A percentile compares a stretch with the other conserved stretches of the same genome.
Evolutionary conservation across 495 filamentous ascomycete species (phyloP).

Genomic region (Extremus antarcticus): DNA sequence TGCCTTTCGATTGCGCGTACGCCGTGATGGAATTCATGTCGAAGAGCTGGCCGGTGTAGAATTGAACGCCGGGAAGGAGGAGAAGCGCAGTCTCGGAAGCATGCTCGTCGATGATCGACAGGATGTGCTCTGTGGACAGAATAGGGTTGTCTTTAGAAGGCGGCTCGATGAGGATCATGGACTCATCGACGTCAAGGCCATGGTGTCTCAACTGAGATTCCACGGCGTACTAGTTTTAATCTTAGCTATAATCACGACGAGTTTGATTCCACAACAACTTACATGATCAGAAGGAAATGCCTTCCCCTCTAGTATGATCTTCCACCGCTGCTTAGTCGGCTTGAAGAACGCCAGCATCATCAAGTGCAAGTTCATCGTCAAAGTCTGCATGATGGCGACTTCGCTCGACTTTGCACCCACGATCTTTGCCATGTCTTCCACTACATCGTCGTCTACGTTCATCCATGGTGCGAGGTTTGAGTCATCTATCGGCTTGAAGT

Average conservation of each 20-base stretch:
- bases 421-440: conserved; percentile 65
- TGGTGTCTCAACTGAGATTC: conserved; percentile 81
- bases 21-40: conserved; percentile 78
- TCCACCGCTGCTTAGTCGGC: conserved; percentile 63
- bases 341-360: conserved; percentile 87
- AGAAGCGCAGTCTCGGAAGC: conserved; percentile 66
- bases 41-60: conserved; percentile 85
- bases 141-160: conserved; percentile 38
- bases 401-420: conserved; percentile 73
- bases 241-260: too few species aligned
- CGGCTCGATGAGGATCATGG: conserved; percentile 70
- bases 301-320: conserved; percentile 87
- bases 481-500: conserved; percentile 74
- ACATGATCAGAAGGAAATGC: conserved; percentile 92
- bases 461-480: conserved; percentile 70
- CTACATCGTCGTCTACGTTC: conserved; percentile 61
- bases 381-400: conserved; percentile 85
- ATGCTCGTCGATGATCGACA: conserved; percentile 64
- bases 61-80: conserved; percentile 84
- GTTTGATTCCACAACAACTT: too few species aligned
- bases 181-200: conserved; percentile 50
- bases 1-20: conserved; percentile 61
- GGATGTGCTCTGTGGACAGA: conserved; percentile 61
- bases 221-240: conserved; percentile 57
- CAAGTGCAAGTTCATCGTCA: conserved; percentile 86